Base-by-base conservation (phyloP, 768 basidiomycete species). In the Pulveroboletus sp. region DNA sequence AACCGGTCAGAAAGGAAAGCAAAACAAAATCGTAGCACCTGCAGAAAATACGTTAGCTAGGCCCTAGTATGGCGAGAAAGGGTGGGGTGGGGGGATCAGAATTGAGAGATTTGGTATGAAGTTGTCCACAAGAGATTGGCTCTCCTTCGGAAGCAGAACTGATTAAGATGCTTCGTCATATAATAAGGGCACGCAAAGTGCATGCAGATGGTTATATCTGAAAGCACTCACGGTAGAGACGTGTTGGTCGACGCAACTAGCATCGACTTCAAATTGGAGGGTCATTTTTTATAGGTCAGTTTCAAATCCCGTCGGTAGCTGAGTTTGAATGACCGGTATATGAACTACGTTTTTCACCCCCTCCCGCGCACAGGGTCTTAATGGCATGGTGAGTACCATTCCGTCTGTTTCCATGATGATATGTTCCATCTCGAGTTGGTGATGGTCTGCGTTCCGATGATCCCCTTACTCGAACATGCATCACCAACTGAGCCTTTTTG, bases 141-240 rank as follows among this genome's bases (percentile, higher is more conserved):
- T 71, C 74, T 83, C 77, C 54, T 85, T 85, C 85, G 84, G 85
- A 86, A 86, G 85, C 85, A 86, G 84, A 86, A 86, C 83, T 84
- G 83, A 83, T 71, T 70, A 64, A 52, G 58, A 56, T 56, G 53
- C 60, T 69, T 78, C 82, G 82, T 78, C 78, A 75, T 56, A 60
- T 40, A 66, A 51, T 6, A 48, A 51, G 6, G 8, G 26, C 28
- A 47, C 39, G 26, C 45, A 2, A 6, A 2, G n/a, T 42, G 43
- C 14, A 12, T 18, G 24, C 31, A 32, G 27, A n/a, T 35, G 47
- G 33, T 46, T 26, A 37, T 18, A 47, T 15, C 12, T 3, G 15
- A 55, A 35, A 39, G 7, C 2, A 62, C 62, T 64, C 36, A 64
- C 63, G 7, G 9, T 43, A 6, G 7, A 32, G 12, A 18, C 5